Base-by-base conservation (phyloP, 768 basidiomycete species). In the Mycena rosella region DNA sequence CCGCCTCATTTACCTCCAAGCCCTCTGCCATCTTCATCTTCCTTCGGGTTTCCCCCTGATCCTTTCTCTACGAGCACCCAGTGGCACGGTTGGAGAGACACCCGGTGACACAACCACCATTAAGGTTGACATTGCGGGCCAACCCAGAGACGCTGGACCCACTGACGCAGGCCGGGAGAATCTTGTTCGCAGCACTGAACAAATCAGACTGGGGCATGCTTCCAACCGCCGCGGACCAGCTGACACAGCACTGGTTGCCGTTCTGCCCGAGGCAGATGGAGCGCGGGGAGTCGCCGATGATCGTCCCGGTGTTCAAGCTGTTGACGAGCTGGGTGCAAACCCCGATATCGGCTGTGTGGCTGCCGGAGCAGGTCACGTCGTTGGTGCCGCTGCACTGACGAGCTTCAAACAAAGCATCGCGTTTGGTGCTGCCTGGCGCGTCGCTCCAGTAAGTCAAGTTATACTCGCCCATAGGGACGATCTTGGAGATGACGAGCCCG, bases 391-490 rank as follows among this genome's bases (percentile, higher is more conserved):
- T 54, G 53, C 53, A 54, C 3, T 32, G 53, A 14, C 53, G 53
- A 22, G 34, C 18, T 36, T 3, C 53, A n/a, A n/a, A n/a, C 32
- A 54, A 27, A 5, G 32, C 32, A 34, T 26, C n/a, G 53, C 8
- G 34, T 3, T 29, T 2, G 14, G 30, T 9, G 17, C 27, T 22
- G 6, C 26, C 29, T 18, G 49, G 26, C 7, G 51, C 38, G 18
- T 54, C 60, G 30, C 40, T 34, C 60, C 60, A 62, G 22, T 54
- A 34, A 7, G 60, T 62, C 17, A 62, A 24, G 60, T 32, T 62
- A 52, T 62, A 62, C 14, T 62, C 5, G 18, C 60, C 52, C 10
- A 54, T n/a, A 4, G 51, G 52, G 29, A 54, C n/a, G 22, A 54
- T 17, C 8, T 44, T 30, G 48, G 60, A 22, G 52, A 62, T 26